Evolutionary conservation across 2,329 filamentous ascomycete genomes (phyloP).

Genomic region (Aureobasidium sp.): DNA sequence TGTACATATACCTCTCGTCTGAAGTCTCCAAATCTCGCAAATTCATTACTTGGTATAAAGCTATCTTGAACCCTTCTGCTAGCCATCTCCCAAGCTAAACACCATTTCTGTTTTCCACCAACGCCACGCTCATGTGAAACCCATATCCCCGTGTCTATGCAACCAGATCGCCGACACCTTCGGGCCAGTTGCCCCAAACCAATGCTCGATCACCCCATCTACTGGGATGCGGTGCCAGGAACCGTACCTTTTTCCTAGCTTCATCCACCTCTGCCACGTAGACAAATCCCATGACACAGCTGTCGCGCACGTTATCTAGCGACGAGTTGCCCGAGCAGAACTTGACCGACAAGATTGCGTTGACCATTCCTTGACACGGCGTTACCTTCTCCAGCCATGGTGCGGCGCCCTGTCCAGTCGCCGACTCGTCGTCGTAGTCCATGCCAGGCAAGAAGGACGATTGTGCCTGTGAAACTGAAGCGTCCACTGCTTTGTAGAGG

Average conservation of each 20-base stretch:
- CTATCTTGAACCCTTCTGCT: neutral
- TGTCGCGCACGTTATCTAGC: constrained; percentile 66
- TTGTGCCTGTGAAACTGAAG: constrained; percentile 15
- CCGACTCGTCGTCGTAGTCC: constrained; percentile 42
- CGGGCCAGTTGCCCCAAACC: constrained; percentile 80
- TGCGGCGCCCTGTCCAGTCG: neutral
- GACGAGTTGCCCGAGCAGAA: constrained; percentile 59
- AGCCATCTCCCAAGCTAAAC: neutral
- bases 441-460: constrained; percentile 33
- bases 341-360: constrained; percentile 79
- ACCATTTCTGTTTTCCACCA: neutral
- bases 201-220: constrained; percentile 72
- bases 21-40: constrained; percentile 9
- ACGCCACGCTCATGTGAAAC: constrained; percentile 11
- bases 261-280: constrained; percentile 91
- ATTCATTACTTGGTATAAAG: neutral
- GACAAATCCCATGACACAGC: constrained; percentile 83
- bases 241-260: constrained; percentile 68
- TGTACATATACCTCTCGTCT: constrained; percentile 16
- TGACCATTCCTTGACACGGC: constrained; percentile 62
- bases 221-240: constrained; percentile 78
- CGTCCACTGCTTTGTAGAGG: constrained; percentile 46
- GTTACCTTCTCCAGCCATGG: constrained; percentile 44
- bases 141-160: constrained; percentile 34
- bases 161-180: constrained; percentile 71